Base-by-base conservation (phyloP, 805 yeast species). In the Ogataea angusta region DNA sequence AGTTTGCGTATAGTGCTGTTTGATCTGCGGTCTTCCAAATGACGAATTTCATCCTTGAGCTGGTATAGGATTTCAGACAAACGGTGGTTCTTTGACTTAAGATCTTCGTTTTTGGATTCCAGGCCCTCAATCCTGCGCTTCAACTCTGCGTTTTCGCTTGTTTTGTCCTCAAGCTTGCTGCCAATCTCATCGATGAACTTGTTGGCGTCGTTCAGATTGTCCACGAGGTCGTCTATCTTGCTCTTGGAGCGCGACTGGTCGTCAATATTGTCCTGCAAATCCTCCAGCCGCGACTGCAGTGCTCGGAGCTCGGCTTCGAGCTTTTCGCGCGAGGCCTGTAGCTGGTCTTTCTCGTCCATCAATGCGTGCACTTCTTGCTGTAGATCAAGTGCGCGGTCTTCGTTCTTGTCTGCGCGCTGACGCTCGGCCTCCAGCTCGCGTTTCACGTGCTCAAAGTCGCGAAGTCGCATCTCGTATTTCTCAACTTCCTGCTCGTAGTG, bases 51-150 rank as follows among this genome's bases (percentile, higher is more conserved):
- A 8, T 16, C 30, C n/a, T 34, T 40, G 10, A 34, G 33, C 18
- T 40, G 30, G n/a, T 40, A 35, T 3, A 39, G 29, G 16, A 39
- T 39, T 9, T 34, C 38, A 6, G 38, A 34, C 5, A 40, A 17
- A 18, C 31, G 30, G 29, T 33, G 34, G 29, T 32, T 38, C 18
- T 36, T 43, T 5, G 33, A 19, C 25, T 38, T 34, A 3, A 44
- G 36, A 3, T 36, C 41, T n/a, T 47, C 47, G 9, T 65, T 49
- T 26, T 56, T 57, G 10, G 59, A 59, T 13, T 54, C 43, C 16
- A 63, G 42, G n/a, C 63, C 60, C 9, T 53, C 51, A 13, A 61
- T 19, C 12, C 32, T 32, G 10, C 15, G 29, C 28, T 28, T 33
- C 24, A 44, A 38, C 10, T 41, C 49, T 53, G 26, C 19, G 10